Evolutionary conservation across 192 early-diverging fungal species (phyloP), one percentile per base, ranked within the genome.

Genomic region (Diversispora epigaea): DNA sequence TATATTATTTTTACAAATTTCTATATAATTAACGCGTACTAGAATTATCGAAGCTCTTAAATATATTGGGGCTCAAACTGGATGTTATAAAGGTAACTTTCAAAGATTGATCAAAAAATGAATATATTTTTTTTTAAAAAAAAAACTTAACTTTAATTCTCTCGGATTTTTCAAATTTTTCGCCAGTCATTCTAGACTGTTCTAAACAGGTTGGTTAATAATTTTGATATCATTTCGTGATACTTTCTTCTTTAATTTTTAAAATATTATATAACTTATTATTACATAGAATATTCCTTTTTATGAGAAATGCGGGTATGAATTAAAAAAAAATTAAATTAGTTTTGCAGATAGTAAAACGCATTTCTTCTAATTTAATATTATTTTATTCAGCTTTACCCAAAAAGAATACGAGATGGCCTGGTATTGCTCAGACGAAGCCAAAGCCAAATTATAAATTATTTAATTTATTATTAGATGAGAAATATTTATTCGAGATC

Each of bases 41-140:
- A 74, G 72, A 25, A 84, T 95, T 62, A 95, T 95, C 72, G 89
- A 95, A 78, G 92, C 93, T 4, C 81, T 95, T 40, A 95, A 92
- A 77, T 84, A 88, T 64, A 93, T 94, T 84, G 93, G 92, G n/a
- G 83, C 88, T 21, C 82, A 86, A 75, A 87, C 84, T 1, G 93
- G 93, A 39, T 94, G 92, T 78, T 95, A 95, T 81, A 95, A 95
- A 82, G 87, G 90, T 89, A 81, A 68, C 22, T 63, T 63, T 0
- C 2, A 32, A 32, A 32, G 25, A 32, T 12, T 15, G 5, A 1
- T 60, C 40, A 52, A 21, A 19, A 68, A 14, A 19, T 17, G 25
- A 40, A 44, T 47, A 25, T 62, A 21, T 66, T 57, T n/a, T 32
- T 7, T 43, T 65, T 71, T 19, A n/a, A n/a, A n/a, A n/a, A n/a